Conservation (phyloP, 345 rosid species). For the Theobroma cacao region DNA sequence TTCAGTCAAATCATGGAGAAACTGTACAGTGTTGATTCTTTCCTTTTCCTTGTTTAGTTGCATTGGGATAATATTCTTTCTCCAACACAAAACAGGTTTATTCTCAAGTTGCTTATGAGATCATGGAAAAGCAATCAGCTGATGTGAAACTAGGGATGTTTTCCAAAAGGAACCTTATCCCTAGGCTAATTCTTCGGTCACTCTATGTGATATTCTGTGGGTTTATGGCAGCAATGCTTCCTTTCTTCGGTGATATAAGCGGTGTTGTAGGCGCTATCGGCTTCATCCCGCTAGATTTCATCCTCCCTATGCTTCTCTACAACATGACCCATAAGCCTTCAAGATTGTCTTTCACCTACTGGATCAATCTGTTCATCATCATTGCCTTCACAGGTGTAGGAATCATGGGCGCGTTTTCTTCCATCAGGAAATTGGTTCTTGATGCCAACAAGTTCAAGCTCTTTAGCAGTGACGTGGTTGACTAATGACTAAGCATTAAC, state of each 20-base stretch:
- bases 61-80: not conserved
- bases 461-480: conserved; percentile 75
- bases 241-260: conserved; percentile 91
- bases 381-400: conserved; percentile 71
- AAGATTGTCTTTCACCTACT: conserved; percentile 52
- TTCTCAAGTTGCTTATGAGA: conserved; percentile 97
- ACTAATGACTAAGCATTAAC: conserved; percentile 18
- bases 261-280: conserved; percentile 89
- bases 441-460: conserved; percentile 88
- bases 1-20: not conserved
- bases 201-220: conserved; percentile 79
- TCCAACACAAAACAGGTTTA: conserved; percentile 55
- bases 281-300: conserved; percentile 89
- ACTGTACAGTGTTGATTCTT: not conserved
- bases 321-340: conserved; percentile 79
- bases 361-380: conserved; percentile 69
- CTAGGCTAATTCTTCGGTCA: conserved; percentile 67
- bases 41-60: not conserved
- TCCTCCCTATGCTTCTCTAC: conserved; percentile 95
- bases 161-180: conserved; percentile 72
- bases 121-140: conserved; percentile 80
- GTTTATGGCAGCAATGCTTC: conserved; percentile 92
- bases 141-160: conserved; percentile 81
- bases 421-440: conserved; percentile 74
- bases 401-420: conserved; percentile 80